Percentiles rank a stretch among this genome's conserved stretches.
Evolutionary conservation across 2,329 filamentous ascomycete species (phyloP).

Genomic region (Chrysosphaeria jannelii): DNA sequence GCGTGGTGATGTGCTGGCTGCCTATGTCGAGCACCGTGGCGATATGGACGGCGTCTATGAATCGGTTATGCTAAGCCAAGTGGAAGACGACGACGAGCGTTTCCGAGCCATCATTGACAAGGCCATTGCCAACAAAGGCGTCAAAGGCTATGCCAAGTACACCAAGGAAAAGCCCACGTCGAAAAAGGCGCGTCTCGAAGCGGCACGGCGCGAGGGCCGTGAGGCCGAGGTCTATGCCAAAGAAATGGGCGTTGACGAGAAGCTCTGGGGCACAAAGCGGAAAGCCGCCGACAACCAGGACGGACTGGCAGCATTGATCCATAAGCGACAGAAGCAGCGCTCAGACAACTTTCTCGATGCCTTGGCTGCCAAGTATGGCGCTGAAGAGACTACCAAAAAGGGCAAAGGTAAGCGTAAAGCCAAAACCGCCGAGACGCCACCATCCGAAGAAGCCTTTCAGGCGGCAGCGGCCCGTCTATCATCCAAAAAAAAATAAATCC

Average conservation of each 20-base stretch:
- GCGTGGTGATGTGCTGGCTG: constrained; percentile 40
- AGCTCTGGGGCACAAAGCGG: constrained; percentile 23
- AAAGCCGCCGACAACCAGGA: constrained; percentile 5
- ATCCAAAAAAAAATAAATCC: too few relatives aligned
- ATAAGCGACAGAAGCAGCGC: constrained; percentile 34
- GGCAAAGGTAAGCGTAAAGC: constrained; percentile 24
- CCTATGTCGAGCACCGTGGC: constrained; percentile 45
- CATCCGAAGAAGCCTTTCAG: constrained; percentile 29
- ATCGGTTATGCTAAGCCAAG: constrained; percentile 60
- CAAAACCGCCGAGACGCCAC: constrained; percentile 18
- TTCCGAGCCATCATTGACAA: constrained; percentile 56
- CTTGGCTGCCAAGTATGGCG: constrained; percentile 47
- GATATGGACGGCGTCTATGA: constrained; percentile 53
- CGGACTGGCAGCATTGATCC: constrained; percentile 28
- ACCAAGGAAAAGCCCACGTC: constrained; percentile 39
- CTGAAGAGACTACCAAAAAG: constrained; percentile 10
- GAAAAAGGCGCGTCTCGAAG: constrained; percentile 24
- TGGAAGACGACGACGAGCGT: constrained; percentile 56
- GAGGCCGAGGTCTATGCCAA: constrained; percentile 41
- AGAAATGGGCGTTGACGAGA: constrained; percentile 41
- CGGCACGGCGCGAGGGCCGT: constrained; percentile 32
- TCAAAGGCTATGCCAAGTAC: constrained; percentile 37
- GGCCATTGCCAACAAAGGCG: constrained; percentile 41
- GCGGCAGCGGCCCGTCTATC: constrained; percentile 22
- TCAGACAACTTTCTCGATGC: constrained; percentile 33